These are phyloP conservation scores for Ophiostoma australiae DNA, from an alignment of 2,329 filamentous ascomycete species.

Conservation along the genomic window DNA sequence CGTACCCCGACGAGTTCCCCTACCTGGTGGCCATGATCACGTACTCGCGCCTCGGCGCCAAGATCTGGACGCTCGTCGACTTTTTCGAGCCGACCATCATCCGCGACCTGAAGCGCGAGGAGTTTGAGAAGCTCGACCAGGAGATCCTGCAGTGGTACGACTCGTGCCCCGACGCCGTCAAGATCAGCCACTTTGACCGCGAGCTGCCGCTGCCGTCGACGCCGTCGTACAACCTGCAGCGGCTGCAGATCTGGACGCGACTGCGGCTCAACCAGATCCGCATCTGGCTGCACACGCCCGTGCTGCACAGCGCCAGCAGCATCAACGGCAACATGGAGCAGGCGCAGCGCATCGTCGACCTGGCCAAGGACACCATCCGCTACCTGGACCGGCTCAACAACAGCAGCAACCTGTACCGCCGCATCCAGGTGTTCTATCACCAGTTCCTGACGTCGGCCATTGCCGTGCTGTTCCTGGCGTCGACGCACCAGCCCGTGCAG, in stretches of 20 bases:
- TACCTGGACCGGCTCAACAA: constrained; percentile 67
- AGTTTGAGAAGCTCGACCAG: constrained; percentile 75
- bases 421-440: constrained; percentile 71
- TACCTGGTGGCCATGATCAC: constrained; percentile 80
- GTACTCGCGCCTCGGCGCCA: constrained; percentile 77
- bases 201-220: constrained; percentile 48
- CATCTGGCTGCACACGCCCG: constrained; percentile 67
- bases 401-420: constrained; percentile 65
- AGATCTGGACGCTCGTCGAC: constrained; percentile 78
- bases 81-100: constrained; percentile 59
- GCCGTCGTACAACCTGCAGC: constrained; percentile 61
- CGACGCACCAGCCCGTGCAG: constrained; percentile 66
- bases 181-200: constrained; percentile 54
- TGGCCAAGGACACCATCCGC: constrained; percentile 71
- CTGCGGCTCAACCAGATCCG: constrained; percentile 69
- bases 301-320: constrained; percentile 76
- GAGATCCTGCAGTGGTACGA: constrained; percentile 86
- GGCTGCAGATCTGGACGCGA: constrained; percentile 78
- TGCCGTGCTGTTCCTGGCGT: constrained; percentile 70
- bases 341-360: constrained; percentile 67
- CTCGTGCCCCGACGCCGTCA: constrained; percentile 58
- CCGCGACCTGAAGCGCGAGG: constrained; percentile 62
- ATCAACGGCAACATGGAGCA: constrained; percentile 71
- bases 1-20: constrained; percentile 59
- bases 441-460: constrained; percentile 73